Conservation (phyloP, 208 protist species). For the Crithidia mellificae region DNA sequence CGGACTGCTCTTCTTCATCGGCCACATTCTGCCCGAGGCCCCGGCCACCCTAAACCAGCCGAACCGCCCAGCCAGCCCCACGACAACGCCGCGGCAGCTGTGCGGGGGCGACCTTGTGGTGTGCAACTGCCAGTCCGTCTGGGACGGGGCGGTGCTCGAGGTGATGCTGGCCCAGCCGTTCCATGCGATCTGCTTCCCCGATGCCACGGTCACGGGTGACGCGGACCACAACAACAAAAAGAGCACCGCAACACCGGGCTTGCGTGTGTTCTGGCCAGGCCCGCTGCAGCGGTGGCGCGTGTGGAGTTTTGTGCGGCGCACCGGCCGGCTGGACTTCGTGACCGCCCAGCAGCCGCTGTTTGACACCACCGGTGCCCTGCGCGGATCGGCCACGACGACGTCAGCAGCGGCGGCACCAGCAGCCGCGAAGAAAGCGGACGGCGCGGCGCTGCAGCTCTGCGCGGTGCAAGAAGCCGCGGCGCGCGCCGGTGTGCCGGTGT, state of each 20-base stretch:
- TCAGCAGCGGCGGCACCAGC: neutral
- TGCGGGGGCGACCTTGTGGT: slow-evolving; percentile 63
- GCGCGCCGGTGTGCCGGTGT: slow-evolving; percentile 44
- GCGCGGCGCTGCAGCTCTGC: slow-evolving; percentile 25
- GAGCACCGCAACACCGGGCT: too few species aligned
- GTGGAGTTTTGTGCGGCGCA: slow-evolving; percentile 58
- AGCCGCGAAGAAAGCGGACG: slow-evolving; percentile 14
- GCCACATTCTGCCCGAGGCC: slow-evolving; percentile 42
- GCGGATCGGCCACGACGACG: neutral
- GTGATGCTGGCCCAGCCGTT: slow-evolving; percentile 47
- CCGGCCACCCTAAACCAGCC: slow-evolving; percentile 1
- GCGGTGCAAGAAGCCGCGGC: slow-evolving; percentile 37
- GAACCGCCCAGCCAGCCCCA: neutral
- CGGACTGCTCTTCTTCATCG: slow-evolving; percentile 61
- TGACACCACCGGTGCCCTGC: too few species aligned
- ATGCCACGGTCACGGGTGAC: slow-evolving; percentile 5
- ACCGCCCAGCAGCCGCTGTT: slow-evolving; percentile 13
- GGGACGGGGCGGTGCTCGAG: slow-evolving; percentile 70
- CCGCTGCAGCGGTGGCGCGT: slow-evolving; percentile 72
- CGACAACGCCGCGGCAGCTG: slow-evolving; percentile 1
- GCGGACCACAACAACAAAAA: too few species aligned
- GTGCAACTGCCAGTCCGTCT: slow-evolving; percentile 70
- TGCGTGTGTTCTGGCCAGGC: slow-evolving; percentile 53
- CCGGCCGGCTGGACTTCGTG: slow-evolving; percentile 37
- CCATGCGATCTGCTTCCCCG: slow-evolving; percentile 23